Conservation (phyloP, 75 land plant genomes). For the Selaginella moellendorffii region DNA sequence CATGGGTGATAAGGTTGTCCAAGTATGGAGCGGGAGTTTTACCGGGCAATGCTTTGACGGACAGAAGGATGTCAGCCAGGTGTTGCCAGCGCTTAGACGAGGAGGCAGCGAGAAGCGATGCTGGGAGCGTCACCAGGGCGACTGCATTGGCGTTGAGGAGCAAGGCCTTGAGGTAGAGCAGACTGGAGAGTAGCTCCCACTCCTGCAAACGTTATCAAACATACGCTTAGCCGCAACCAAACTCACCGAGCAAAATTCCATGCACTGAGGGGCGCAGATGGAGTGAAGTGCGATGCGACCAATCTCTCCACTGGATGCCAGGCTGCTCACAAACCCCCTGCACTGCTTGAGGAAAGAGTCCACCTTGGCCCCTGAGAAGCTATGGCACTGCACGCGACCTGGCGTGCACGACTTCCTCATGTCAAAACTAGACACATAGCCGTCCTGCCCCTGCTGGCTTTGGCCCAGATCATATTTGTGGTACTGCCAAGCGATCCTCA, state of each 20-base stretch:
- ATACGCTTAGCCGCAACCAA: not conserved
- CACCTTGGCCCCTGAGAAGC: not conserved
- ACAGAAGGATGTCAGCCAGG: constrained; percentile 76
- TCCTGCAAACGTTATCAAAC: constrained; percentile 32
- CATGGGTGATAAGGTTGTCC: no score
- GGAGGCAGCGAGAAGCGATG: constrained; percentile 50
- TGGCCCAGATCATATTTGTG: constrained; percentile 60
- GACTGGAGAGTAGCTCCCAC: constrained; percentile 76
- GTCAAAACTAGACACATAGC: constrained; percentile 70
- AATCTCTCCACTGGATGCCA: not conserved
- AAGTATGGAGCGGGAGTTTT: no score
- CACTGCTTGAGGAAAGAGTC: not conserved
- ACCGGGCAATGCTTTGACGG: constrained; percentile 78
- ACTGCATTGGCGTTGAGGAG: constrained; percentile 48
- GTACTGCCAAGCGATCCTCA: constrained; percentile 98
- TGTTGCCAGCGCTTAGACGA: constrained; percentile 83
- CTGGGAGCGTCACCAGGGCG: constrained; percentile 66
- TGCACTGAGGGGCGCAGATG: constrained; percentile 78
- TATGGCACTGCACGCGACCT: not conserved
- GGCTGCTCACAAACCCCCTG: not conserved
- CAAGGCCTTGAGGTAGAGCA: constrained; percentile 46
- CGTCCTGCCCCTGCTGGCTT: constrained; percentile 21
- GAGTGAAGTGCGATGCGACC: constrained; percentile 90
- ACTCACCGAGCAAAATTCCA: constrained; percentile 12
- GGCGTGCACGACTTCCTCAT: constrained; percentile 42